phyloP scores from a whole-genome alignment of 345 rosid species.

The Pseudoturritis turrita region DNA sequence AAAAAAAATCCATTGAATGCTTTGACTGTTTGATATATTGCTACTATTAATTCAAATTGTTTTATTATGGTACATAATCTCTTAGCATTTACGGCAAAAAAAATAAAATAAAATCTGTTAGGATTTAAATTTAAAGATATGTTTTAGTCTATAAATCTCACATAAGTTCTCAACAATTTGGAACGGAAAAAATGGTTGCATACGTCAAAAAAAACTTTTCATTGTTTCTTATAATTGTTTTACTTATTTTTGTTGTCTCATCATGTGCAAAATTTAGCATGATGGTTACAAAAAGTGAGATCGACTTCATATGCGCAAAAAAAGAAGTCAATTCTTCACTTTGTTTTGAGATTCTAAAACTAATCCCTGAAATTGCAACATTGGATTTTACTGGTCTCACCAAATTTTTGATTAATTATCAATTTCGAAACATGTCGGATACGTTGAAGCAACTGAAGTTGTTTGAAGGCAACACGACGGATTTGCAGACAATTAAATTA shows the following conservation, averaged over 20 bases:
- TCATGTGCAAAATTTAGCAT: too few species aligned
- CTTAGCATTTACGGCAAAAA: neutral
- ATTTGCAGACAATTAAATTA: too few species aligned
- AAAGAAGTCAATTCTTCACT: neutral
- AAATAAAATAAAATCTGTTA: too few species aligned
- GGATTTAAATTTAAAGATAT: too few species aligned
- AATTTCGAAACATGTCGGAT: neutral
- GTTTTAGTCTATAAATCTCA: too few species aligned
- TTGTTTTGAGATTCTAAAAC: neutral
- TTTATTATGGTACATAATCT: too few species aligned
- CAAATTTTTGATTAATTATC: neutral
- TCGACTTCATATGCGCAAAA: neutral
- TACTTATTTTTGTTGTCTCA: neutral
- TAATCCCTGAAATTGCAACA: neutral
- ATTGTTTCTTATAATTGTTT: neutral
- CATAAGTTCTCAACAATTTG: too few species aligned
- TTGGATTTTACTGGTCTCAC: neutral
- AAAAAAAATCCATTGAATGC: too few species aligned
- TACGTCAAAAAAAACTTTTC: neutral
- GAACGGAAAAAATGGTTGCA: too few species aligned
- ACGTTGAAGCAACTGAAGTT: neutral
- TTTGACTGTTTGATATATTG: too few species aligned
- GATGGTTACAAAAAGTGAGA: neutral
- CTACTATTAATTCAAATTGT: too few species aligned
- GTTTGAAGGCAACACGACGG: too few species aligned